These are phyloP conservation scores for Trapa bicornis DNA, from an alignment of 345 rosid species.

Conservation along the genomic window DNA sequence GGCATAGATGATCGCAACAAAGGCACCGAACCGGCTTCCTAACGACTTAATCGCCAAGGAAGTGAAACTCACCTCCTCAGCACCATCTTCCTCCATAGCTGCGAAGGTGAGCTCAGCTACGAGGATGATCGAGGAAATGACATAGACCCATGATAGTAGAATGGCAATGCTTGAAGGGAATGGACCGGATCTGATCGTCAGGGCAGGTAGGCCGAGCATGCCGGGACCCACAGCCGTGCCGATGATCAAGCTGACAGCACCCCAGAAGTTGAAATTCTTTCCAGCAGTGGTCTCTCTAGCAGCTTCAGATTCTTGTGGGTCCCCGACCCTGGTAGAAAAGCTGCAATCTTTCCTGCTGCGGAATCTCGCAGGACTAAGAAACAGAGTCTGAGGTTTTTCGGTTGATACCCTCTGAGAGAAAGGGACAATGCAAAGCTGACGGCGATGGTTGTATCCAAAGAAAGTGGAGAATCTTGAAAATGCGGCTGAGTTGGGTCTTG, in stretches of 20 bases:
- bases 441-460: background rate
- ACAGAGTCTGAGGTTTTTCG: background rate
- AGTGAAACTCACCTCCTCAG: constrained; percentile 79
- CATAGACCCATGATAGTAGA: constrained; percentile 74
- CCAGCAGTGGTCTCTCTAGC: background rate
- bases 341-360: background rate
- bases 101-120: constrained; percentile 84
- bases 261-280: constrained; percentile 65
- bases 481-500: background rate
- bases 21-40: constrained; percentile 51
- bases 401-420: background rate
- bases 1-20: constrained; percentile 68
- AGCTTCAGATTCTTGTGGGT: background rate
- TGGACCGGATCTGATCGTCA: constrained; percentile 68
- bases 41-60: constrained; percentile 67
- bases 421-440: background rate
- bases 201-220: constrained; percentile 78
- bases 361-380: background rate
- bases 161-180: constrained; percentile 52
- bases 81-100: constrained; percentile 75
- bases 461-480: background rate
- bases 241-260: constrained; percentile 75
- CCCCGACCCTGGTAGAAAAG: constrained; percentile 2
- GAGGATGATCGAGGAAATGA: constrained; percentile 66
- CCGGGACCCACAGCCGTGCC: constrained; percentile 97